A percentile compares a stretch with the other conserved stretches of the same genome.
These are phyloP conservation scores for Cryptosporidium felis DNA, from an alignment of 169 alveolate species.

Conservation along the genomic window DNA sequence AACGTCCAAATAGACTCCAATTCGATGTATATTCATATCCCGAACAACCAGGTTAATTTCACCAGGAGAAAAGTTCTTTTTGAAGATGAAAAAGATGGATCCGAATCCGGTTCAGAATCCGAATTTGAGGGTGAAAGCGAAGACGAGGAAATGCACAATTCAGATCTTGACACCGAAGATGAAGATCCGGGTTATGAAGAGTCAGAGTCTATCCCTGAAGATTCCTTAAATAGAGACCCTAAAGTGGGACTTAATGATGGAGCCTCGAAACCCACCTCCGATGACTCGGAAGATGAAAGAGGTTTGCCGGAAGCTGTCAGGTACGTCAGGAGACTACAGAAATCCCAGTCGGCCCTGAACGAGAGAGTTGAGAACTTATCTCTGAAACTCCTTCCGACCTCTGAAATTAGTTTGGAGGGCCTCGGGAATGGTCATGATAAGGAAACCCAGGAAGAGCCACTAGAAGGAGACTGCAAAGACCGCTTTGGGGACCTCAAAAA, in stretches of 20 bases:
- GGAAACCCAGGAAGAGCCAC: not conserved
- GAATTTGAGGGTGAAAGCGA: conserved; percentile 66
- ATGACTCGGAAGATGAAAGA: conserved; percentile 36
- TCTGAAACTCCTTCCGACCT: conserved; percentile 25
- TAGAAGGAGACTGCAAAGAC: not conserved
- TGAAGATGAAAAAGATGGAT: conserved; percentile 41
- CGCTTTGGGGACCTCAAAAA: conserved; percentile 7
- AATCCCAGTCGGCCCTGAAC: conserved; percentile 45
- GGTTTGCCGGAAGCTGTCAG: conserved; percentile 82
- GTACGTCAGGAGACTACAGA: conserved; percentile 88
- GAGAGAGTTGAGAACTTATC: conserved; percentile 7
- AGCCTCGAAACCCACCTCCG: not conserved
- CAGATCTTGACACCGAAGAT: not conserved
- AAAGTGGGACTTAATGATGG: not conserved
- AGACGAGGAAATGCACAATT: conserved; percentile 54
- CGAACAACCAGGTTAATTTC: conserved; percentile 92
- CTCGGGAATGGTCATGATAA: not conserved
- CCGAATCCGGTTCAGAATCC: conserved; percentile 34
- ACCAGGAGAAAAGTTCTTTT: conserved; percentile 80
- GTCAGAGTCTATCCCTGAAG: too few relatives aligned
- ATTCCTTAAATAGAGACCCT: not conserved
- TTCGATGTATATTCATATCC: conserved; percentile 96
- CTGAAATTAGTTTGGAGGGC: conserved; percentile 10
- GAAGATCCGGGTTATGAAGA: not conserved
- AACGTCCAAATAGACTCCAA: conserved; percentile 92